Conservation (phyloP, 176 grass and related monocot species). For the Puccinellia tenuiflora region DNA sequence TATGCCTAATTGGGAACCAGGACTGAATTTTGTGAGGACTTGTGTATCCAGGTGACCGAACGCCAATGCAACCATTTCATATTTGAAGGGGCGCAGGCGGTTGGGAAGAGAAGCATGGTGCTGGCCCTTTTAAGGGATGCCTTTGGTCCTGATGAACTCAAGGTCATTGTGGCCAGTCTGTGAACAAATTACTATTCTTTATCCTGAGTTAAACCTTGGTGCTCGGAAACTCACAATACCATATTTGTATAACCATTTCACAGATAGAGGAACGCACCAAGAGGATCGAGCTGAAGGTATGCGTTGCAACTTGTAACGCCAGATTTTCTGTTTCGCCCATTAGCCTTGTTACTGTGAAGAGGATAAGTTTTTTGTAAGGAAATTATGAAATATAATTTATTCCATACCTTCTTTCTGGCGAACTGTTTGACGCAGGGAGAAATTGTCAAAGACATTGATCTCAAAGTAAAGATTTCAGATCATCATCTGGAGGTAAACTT, state of each 20-base stretch:
- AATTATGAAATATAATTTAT: not conserved
- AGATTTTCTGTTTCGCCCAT: not conserved
- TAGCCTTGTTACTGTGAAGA: not conserved
- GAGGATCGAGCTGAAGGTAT: conserved; percentile 66
- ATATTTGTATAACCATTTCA: not conserved
- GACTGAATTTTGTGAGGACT: conserved; percentile 14
- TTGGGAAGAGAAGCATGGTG: conserved; percentile 63
- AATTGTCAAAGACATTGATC: conserved; percentile 45
- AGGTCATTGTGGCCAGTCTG: not conserved
- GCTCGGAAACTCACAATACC: not conserved
- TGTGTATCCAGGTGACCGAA: conserved; percentile 21
- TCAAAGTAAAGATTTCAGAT: conserved; percentile 36
- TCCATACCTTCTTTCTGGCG: not conserved
- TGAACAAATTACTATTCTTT: not conserved
- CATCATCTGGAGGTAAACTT: conserved; percentile 70
- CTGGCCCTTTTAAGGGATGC: conserved; percentile 51
- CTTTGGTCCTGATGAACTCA: conserved; percentile 30
- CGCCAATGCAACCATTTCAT: conserved; percentile 38
- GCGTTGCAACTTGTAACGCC: not conserved
- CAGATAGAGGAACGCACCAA: conserved; percentile 40
- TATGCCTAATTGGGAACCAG: not conserved
- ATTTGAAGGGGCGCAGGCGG: conserved; percentile 42
- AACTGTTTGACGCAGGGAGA: conserved; percentile 38
- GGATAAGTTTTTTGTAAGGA: not conserved
- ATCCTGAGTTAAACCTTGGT: not conserved